These are phyloP conservation scores for Wickerhamomyces sp. DNA, from an alignment of 1,139 yeast species.

Conservation along the genomic window DNA sequence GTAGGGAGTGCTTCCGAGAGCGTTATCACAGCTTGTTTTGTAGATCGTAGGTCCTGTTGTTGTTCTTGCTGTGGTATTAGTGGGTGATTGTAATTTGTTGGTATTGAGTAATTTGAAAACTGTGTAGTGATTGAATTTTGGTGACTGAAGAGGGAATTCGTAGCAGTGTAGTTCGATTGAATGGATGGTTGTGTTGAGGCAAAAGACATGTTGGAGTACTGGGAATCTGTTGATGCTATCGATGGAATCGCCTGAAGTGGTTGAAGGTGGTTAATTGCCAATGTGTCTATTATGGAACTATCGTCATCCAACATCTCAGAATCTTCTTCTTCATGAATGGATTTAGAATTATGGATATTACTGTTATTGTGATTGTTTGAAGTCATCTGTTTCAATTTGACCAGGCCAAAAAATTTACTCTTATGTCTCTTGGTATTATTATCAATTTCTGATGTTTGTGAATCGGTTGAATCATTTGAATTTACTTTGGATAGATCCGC, in stretches of 20 bases:
- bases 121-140: conserved; percentile 16
- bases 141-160: conserved; percentile 15
- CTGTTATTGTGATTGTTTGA: conserved; percentile 1
- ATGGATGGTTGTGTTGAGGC: conserved; percentile 6
- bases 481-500: conserved; percentile 20
- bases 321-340: conserved; percentile 5
- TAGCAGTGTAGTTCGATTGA: conserved; percentile 4
- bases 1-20: conserved; percentile 42
- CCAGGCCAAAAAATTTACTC: conserved; percentile 12
- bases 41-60: neutral
- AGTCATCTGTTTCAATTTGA: conserved; percentile 12
- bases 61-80: neutral
- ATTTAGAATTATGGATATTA: neutral
- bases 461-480: conserved; percentile 21
- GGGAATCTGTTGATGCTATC: conserved; percentile 15
- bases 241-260: conserved; percentile 22
- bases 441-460: conserved; percentile 4
- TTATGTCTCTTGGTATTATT: conserved; percentile 9
- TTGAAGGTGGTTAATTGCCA: conserved; percentile 9
- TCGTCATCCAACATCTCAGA: conserved; percentile 12
- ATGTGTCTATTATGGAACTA: neutral
- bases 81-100: neutral
- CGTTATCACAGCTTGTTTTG: conserved; percentile 15
- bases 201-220: conserved; percentile 8
- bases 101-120: conserved; percentile 7